Evolutionary conservation across 1,139 yeast species (phyloP).

Genomic region (Blastobotrys apis): DNA sequence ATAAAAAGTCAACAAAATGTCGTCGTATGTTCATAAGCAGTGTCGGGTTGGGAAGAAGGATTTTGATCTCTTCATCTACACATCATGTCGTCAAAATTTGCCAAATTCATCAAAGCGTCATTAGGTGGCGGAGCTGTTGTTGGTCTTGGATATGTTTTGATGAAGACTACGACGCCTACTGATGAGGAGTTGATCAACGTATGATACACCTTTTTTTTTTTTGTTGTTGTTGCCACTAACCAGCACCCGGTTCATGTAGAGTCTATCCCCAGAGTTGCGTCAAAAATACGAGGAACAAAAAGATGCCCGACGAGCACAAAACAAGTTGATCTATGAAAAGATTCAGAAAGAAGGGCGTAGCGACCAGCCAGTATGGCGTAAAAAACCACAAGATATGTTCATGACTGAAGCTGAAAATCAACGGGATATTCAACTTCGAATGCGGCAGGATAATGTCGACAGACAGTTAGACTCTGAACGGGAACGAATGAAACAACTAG

Average conservation of each 20-base stretch:
- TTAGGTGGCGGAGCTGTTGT: conserved; percentile 57
- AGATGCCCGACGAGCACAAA: conserved; percentile 54
- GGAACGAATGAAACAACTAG: conserved; percentile 28
- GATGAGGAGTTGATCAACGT: conserved; percentile 69
- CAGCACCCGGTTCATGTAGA: conserved; percentile 20
- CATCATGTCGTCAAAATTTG: conserved; percentile 3
- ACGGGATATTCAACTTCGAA: conserved; percentile 14
- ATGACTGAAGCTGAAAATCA: conserved; percentile 23
- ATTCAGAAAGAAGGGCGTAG: conserved; percentile 18
- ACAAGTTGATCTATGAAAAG: conserved; percentile 45
- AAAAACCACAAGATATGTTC: conserved; percentile 28
- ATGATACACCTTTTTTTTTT: conserved; percentile 15
- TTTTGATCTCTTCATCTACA: not conserved
- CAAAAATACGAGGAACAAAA: conserved; percentile 68
- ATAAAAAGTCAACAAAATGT: too few relatives aligned
- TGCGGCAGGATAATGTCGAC: conserved; percentile 9
- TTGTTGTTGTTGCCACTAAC: too few relatives aligned
- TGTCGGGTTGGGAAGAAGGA: too few relatives aligned
- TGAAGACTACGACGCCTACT: conserved; percentile 71
- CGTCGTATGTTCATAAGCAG: too few relatives aligned
- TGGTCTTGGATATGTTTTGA: conserved; percentile 62
- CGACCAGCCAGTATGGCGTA: conserved; percentile 32
- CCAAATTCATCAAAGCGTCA: conserved; percentile 25
- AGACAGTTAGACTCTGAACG: conserved; percentile 24
- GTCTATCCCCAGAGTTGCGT: conserved; percentile 77